phyloP scores from a whole-genome alignment of 192 early-diverging fungal genomes.

The Dimargaris cristalligena region DNA sequence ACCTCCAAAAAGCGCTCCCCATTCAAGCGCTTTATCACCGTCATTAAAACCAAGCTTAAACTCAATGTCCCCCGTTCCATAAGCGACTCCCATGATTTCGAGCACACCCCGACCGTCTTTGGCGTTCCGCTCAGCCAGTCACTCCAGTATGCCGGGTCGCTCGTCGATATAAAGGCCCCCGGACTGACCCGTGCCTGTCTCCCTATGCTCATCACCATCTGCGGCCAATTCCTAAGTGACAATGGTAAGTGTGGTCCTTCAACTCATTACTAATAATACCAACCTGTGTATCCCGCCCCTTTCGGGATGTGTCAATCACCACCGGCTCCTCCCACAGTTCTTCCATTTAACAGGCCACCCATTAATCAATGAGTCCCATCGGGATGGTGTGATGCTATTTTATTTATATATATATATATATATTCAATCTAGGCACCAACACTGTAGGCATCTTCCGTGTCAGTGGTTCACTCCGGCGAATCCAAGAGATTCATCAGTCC shows the following conservation, averaged over 20 bases:
- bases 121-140: constrained; percentile 1
- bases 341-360: neutral
- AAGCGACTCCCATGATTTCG: neutral
- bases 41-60: neutral
- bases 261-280: neutral
- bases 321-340: neutral
- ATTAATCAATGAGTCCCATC: neutral
- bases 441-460: constrained; percentile 60
- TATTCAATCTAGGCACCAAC: constrained; percentile 22
- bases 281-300: neutral
- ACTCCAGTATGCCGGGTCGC: neutral
- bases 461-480: constrained; percentile 53
- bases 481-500: constrained; percentile 42
- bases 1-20: neutral
- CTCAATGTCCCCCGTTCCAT: neutral
- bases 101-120: constrained; percentile 1
- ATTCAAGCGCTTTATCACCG: neutral
- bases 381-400: neutral
- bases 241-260: constrained; percentile 15
- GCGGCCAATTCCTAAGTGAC: constrained; percentile 25
- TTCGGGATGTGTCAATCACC: neutral
- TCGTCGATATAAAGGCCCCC: neutral
- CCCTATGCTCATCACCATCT: constrained; percentile 24
- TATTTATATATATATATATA: neutral
- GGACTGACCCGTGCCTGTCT: constrained; percentile 4